Conservation (phyloP, 768 basidiomycete species). For the Tylopilus balloui region DNA sequence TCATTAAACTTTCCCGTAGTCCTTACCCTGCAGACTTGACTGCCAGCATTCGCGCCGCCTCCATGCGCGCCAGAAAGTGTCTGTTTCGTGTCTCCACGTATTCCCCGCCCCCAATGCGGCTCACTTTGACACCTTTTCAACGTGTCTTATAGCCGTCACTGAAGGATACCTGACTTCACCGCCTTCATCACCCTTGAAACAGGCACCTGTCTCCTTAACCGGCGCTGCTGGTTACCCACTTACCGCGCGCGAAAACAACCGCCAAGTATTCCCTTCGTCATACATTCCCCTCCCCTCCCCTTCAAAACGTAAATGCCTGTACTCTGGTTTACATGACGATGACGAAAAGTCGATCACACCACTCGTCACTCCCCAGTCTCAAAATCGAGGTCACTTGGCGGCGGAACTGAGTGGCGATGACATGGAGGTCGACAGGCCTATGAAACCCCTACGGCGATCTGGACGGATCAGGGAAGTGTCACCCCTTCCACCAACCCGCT, state of each 20-base stretch:
- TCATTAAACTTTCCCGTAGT: conserved; percentile 13
- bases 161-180: conserved; percentile 56
- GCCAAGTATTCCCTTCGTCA: conserved; percentile 40
- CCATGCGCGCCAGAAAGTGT: conserved; percentile 61
- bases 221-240: conserved; percentile 38
- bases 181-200: conserved; percentile 30
- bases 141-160: conserved; percentile 44
- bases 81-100: conserved; percentile 24
- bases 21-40: conserved; percentile 49
- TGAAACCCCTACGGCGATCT: conserved; percentile 36
- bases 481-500: conserved; percentile 22
- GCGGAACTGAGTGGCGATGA: conserved; percentile 25
- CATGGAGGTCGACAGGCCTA: conserved; percentile 31
- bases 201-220: conserved; percentile 21
- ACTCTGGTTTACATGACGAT: conserved; percentile 21
- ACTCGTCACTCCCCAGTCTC: conserved; percentile 18
- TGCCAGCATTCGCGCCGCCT: conserved; percentile 52
- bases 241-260: conserved; percentile 54
- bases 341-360: conserved; percentile 16
- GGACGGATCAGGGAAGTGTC: conserved; percentile 27
- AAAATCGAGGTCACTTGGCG: conserved; percentile 21
- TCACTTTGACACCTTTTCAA: conserved; percentile 22
- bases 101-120: conserved; percentile 26
- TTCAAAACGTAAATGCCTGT: conserved; percentile 34
- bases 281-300: conserved; percentile 32